Evolutionary conservation across 2,329 filamentous ascomycete genomes (phyloP), one percentile per base, ranked within the genome.

Genomic region (Onygenales sp.): DNA sequence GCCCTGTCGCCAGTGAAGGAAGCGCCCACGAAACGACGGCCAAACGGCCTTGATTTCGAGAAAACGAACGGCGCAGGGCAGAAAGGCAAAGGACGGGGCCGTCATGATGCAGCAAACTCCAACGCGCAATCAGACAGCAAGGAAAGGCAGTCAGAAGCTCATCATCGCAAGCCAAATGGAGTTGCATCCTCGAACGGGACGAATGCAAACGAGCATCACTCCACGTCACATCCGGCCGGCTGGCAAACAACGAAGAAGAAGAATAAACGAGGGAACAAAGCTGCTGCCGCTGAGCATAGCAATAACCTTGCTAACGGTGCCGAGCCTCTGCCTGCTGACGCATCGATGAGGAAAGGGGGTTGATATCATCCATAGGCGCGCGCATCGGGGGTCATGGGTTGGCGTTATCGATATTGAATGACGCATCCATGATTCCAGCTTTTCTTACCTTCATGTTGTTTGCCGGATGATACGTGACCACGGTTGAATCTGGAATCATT

Each of bases 211-310:
- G 65, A 65, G 36, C 33, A 14, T 40, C 42, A 49, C 13, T 9
- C 42, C 49, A 37, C 17, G 6, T 58, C 63, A 10, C 49, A 54
- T 50, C 36, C 49, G 46, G 56, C 63, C 47, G 66, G 67, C 51
- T 75, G 73, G 73, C 72, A 75, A 59, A 74, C 68, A 2, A 61
- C 69, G 8, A 74, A 72, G 60, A 73, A 69, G 57, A 74, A 69
- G 59, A 63, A 71, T 52, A 70, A 68, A 54, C 67, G 67, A 56
- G 65, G 62, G 43, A 58, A 59, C 44, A 73, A 70, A 52, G 62
- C 63, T 4, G 61, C 67, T 32, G 61, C 60, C 9, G 70, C 73
- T 14, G 54, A 62, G 13, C 56, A 54, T 34, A 62, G 62, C 31
- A 59, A 62, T 31, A 63, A 63, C n/a, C 49, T 58, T 14, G 56